Conservation (phyloP, 192 early-diverging fungal species). For the Ambispora gerdemannii region DNA sequence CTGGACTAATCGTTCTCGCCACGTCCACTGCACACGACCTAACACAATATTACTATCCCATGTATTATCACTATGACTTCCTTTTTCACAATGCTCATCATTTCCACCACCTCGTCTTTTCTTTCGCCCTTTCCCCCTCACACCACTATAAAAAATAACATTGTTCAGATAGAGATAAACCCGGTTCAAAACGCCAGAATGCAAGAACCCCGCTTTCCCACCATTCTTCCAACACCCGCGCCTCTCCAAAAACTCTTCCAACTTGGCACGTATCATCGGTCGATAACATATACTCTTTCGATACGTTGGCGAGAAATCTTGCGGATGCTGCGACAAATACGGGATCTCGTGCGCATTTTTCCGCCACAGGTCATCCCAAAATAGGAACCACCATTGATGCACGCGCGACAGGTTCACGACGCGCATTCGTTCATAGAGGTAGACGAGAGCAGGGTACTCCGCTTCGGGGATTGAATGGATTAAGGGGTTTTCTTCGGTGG, state of each 20-base stretch:
- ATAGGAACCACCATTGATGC: conserved; percentile 63
- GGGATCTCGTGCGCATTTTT: conserved; percentile 50
- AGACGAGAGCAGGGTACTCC: conserved; percentile 34
- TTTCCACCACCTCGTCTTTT: not conserved
- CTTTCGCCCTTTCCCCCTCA: not conserved
- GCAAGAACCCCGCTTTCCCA: conserved; percentile 52
- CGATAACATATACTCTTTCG: conserved; percentile 56
- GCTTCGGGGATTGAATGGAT: conserved; percentile 29
- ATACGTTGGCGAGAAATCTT: conserved; percentile 64
- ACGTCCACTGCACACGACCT: not conserved
- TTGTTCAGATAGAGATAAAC: conserved; percentile 59
- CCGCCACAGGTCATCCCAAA: conserved; percentile 67
- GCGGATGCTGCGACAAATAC: conserved; percentile 39
- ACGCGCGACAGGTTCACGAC: conserved; percentile 36
- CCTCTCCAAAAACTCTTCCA: conserved; percentile 53
- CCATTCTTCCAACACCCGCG: conserved; percentile 40
- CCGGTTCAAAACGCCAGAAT: conserved; percentile 60
- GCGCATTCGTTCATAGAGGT: conserved; percentile 43
- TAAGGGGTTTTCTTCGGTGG: conserved; percentile 38
- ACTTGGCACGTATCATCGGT: conserved; percentile 50
- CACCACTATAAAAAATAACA: conserved; percentile 34
- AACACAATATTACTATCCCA: not conserved
- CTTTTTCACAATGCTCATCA: not conserved
- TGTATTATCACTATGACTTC: not conserved
- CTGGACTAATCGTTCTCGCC: not conserved